Base-by-base conservation (phyloP, 306 rosid genomes). In the Fragaria iinumae region DNA sequence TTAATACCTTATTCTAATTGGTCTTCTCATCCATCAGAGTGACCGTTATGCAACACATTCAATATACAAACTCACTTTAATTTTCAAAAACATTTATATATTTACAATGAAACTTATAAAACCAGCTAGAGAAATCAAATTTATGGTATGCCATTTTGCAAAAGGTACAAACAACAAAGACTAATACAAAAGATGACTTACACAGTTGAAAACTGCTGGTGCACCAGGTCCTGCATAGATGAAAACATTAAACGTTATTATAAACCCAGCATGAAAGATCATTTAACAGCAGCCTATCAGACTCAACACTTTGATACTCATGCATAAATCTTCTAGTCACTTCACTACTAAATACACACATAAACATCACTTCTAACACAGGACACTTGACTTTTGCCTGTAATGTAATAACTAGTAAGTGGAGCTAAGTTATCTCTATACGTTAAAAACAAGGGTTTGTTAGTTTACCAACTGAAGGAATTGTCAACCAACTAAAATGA, bases 201-300 rank as follows among this genome's bases (percentile, higher is more conserved):
- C 99, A 85, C 93, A 88, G 80, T 95, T 92, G 92, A 95, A 95
- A 88, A 89, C 77, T 9, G 89, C 20, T 17, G 99, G 99, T 73
- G 99, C 98, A 76, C 97, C 99, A 18, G 99, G 99, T 29, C 99
- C 97, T 92, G 96, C 86, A 80, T 17, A 36, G 71, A 74, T 57
- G 17, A 63, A 79, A 87, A 32, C 76, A 76, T 63, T 34, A 41
- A 67, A 18, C 60, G 0, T 47, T 47, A 77, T 64, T 72, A 79
- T 80, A 44, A 77, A 71, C 49, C 27, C 80, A 69, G 53, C 29
- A 72, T 10, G 25, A 18, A 45, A 20, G 43, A 53, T 20, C n/a
- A 45, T 11, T 36, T 17, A 39, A 56, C 38, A 21, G 4, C 21
- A 73, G 52, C 21, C 25, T 23, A 9, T 0, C 17, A 39, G 49